These are phyloP conservation scores for Colletotrichum australisinense DNA, from an alignment of 2,329 filamentous ascomycete genomes.

Conservation along the genomic window DNA sequence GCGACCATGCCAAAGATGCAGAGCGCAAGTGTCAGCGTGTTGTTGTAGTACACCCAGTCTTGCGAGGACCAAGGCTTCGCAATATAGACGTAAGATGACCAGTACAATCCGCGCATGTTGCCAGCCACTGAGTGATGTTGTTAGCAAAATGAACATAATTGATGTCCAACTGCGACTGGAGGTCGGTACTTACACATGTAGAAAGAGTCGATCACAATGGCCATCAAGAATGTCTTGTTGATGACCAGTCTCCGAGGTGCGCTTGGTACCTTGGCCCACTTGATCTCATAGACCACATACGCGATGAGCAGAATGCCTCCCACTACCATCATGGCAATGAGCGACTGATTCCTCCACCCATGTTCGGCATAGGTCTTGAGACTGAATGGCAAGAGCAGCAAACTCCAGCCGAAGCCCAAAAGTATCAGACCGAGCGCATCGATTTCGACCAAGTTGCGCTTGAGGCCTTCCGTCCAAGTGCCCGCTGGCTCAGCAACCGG, in stretches of 20 bases:
- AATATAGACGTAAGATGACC: slow-evolving; percentile 32
- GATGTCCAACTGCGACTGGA: too few relatives aligned
- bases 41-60: slow-evolving; percentile 34
- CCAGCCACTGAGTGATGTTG: slow-evolving; percentile 18
- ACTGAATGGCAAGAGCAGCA: slow-evolving; percentile 65
- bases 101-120: slow-evolving; percentile 28
- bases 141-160: neutral
- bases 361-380: slow-evolving; percentile 47
- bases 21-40: slow-evolving; percentile 29
- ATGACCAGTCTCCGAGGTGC: slow-evolving; percentile 29
- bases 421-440: slow-evolving; percentile 54
- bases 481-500: neutral
- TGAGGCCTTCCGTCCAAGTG: slow-evolving; percentile 16
- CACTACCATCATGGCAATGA: slow-evolving; percentile 55
- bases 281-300: slow-evolving; percentile 60
- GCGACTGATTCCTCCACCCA: slow-evolving; percentile 57
- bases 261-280: slow-evolving; percentile 39
- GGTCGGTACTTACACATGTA: slow-evolving; percentile 19
- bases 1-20: slow-evolving; percentile 29
- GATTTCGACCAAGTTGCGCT: slow-evolving; percentile 46
- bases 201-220: slow-evolving; percentile 28
- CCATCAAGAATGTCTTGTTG: slow-evolving; percentile 34
- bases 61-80: slow-evolving; percentile 31
- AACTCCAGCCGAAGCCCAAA: slow-evolving; percentile 59
- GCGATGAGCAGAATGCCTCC: slow-evolving; percentile 55